Evolutionary conservation across 1,284 basidiomycete species (phyloP), one percentile per base, ranked within the genome.

Genomic region (Ustilago xerochloae): DNA sequence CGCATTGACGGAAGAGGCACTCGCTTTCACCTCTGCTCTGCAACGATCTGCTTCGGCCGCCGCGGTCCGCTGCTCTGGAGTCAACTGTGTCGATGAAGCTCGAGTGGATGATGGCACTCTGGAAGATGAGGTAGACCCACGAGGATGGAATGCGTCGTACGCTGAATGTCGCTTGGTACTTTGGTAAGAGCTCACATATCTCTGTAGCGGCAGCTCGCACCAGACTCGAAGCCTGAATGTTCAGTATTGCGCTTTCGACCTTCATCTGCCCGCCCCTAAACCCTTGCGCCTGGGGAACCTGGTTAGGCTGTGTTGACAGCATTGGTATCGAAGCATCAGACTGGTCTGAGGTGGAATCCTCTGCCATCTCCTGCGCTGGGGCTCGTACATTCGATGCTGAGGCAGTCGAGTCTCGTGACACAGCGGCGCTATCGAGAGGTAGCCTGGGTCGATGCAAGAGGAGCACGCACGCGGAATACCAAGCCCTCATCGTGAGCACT

Each of bases 111-210:
- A 56, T 46, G 26, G 63, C 63, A 24, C 55, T 58, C 35, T 61
- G 63, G 18, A 66, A 66, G 49, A 66, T 61, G 24, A 66, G 63
- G 30, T 66, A 66, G 7, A 66, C 58, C 57, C 63, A 66, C 4
- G 54, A 58, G 4, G 57, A 58, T 6, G 63, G 50, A 26, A 66
- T 58, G 16, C 43, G 47, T 10, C 47, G 39, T 8, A 60, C 51
- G n/a, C 55, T 52, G 47, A 66, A 66, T 2, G 63, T 66, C 2
- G 46, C 29, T 28, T 54, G 54, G 26, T 66, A 66, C 28, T 49
- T 48, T 5, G 56, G 50, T 33, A 66, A 33, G 8, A 66, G 56
- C 10, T 47, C 6, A 45, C 63, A 66, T 20, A 66, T 61, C 22
- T 50, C 53, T 30, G 54, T 50, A 7, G 63, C 63, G 10, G 63